Evolutionary conservation across 352 stramenopile genomes (phyloP).

Genomic region (Globisporangium viniferum): DNA sequence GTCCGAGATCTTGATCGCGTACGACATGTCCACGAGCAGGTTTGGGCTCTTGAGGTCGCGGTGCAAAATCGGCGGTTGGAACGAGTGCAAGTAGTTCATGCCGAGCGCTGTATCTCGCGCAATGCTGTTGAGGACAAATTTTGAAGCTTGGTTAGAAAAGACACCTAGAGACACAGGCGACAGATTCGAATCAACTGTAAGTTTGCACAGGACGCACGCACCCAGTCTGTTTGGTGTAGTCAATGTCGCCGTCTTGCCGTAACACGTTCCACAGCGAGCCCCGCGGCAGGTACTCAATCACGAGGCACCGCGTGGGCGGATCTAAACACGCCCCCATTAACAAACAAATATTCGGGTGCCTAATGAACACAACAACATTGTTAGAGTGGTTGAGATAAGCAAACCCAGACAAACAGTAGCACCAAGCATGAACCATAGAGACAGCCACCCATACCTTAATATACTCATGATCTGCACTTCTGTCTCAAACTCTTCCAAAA

Average conservation of each 20-base stretch:
- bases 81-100: constrained; percentile 89
- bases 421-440: neutral
- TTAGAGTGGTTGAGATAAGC: neutral
- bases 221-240: constrained; percentile 68
- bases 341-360: constrained; percentile 85
- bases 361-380: constrained; percentile 19
- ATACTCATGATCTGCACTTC: constrained; percentile 91
- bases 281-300: constrained; percentile 82
- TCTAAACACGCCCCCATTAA: constrained; percentile 82
- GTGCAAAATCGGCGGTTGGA: constrained; percentile 83
- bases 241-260: constrained; percentile 68
- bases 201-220: constrained; percentile 18
- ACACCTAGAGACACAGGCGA: neutral
- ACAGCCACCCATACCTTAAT: constrained; percentile 43
- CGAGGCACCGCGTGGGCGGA: constrained; percentile 74
- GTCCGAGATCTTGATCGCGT: constrained; percentile 88
- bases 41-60: constrained; percentile 87
- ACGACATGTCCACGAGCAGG: constrained; percentile 72
- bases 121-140: constrained; percentile 39
- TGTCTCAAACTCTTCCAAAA: constrained; percentile 85
- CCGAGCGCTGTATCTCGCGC: constrained; percentile 74
- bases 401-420: neutral
- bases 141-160: neutral
- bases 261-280: constrained; percentile 87
- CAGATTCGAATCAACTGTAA: neutral